phyloP scores from a whole-genome alignment of 257 asterid genomes.

The Solanum infundibuliforme region DNA sequence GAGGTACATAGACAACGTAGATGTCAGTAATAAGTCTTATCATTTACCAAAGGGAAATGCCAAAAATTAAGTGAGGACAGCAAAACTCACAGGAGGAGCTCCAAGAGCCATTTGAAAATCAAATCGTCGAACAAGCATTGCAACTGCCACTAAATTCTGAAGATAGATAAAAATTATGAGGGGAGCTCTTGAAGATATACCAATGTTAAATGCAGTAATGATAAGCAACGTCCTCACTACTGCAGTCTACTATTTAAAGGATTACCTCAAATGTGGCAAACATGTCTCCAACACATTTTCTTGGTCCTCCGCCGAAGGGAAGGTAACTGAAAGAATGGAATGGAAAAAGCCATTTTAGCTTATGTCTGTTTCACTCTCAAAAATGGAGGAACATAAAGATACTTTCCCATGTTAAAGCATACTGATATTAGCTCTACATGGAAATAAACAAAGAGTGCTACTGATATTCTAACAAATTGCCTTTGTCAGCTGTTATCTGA shows the following conservation, averaged over 20 bases:
- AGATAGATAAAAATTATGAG: background rate
- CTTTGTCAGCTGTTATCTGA: background rate
- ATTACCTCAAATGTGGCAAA: conserved; percentile 92
- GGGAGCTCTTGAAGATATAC: background rate
- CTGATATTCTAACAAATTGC: background rate
- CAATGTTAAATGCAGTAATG: background rate
- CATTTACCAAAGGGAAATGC: background rate
- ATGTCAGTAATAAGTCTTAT: too few relatives aligned
- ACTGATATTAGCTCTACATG: background rate
- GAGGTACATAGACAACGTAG: background rate
- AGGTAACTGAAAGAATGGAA: conserved; percentile 50
- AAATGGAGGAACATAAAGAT: background rate
- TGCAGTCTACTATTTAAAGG: background rate
- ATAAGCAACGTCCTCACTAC: background rate
- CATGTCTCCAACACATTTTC: conserved; percentile 97
- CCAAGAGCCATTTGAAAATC: conserved; percentile 82
- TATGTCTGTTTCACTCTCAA: background rate
- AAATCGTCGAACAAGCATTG: conserved; percentile 85
- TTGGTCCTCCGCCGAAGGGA: conserved; percentile 99
- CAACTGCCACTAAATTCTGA: conserved; percentile 73
- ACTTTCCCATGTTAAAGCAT: background rate
- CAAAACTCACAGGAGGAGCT: conserved; percentile 86
- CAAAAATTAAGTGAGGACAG: background rate
- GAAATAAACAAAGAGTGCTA: background rate
- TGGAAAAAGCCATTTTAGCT: background rate